Evolutionary conservation across 2,329 filamentous ascomycete genomes (phyloP).

Genomic region (Pseudogymnoascus sp.): DNA sequence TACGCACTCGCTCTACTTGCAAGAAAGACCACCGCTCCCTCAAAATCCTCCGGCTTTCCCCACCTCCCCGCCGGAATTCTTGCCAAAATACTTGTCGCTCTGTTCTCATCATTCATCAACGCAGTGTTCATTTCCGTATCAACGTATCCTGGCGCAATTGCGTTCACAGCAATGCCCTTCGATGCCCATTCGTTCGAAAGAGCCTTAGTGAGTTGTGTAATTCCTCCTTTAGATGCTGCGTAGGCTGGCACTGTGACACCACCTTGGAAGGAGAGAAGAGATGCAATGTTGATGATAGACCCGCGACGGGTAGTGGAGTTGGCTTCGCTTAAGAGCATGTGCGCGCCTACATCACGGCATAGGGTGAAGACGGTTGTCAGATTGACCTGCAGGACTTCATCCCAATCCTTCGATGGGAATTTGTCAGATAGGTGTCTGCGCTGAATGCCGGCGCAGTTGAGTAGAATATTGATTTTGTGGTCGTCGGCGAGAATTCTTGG

Average conservation of each 20-base stretch:
- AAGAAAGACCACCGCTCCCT: constrained; percentile 69
- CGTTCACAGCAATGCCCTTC: constrained; percentile 74
- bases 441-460: constrained; percentile 86
- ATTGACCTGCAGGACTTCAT: constrained; percentile 78
- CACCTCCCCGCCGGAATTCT: constrained; percentile 78
- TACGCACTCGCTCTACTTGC: constrained; percentile 68
- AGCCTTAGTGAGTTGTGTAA: constrained; percentile 75
- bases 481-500: constrained; percentile 53
- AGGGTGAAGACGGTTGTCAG: constrained; percentile 72
- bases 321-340: constrained; percentile 54
- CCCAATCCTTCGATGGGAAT: constrained; percentile 72
- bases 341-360: constrained; percentile 65
- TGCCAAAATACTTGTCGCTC: constrained; percentile 64
- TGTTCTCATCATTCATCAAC: constrained; percentile 60
- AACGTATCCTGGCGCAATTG: constrained; percentile 83
- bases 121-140: constrained; percentile 88
- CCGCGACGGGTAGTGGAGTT: constrained; percentile 45
- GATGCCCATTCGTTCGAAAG: constrained; percentile 78
- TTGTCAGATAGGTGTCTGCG: constrained; percentile 65
- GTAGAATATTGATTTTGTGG: constrained; percentile 49
- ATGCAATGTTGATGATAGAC: constrained; percentile 73
- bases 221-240: constrained; percentile 71
- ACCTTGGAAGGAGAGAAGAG: constrained; percentile 73
- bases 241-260: constrained; percentile 81
- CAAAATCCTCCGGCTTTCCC: constrained; percentile 80